Evolutionary conservation across 2,329 filamentous ascomycete species (phyloP).

Genomic region (Alternaria hordeiaustralica): DNA sequence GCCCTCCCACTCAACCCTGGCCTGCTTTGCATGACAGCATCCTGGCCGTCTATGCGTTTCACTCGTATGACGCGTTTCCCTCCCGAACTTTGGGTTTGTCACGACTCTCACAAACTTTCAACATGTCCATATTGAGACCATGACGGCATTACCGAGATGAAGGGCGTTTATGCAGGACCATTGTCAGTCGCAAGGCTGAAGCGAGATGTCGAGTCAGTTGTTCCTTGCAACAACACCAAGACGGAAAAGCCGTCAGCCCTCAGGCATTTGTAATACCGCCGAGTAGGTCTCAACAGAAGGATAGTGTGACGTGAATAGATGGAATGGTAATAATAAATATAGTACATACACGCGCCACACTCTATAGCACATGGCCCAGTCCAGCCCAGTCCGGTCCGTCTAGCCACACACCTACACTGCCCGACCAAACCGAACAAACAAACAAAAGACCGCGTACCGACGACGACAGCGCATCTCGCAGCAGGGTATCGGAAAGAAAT

Average conservation of each 20-base stretch:
- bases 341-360: neutral
- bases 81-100: too few relatives aligned
- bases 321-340: neutral
- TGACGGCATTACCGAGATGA: neutral
- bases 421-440: neutral
- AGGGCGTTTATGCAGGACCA: neutral
- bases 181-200: neutral
- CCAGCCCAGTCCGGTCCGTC: neutral
- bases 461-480: neutral
- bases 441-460: neutral
- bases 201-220: neutral
- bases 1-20: too few relatives aligned
- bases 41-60: too few relatives aligned
- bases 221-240: neutral
- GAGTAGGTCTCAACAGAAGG: too few relatives aligned
- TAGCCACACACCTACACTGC: neutral
- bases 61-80: too few relatives aligned
- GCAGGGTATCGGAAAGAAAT: slow-evolving; percentile 16
- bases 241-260: too few relatives aligned
- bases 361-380: neutral
- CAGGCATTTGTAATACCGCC: too few relatives aligned
- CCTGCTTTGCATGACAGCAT: too few relatives aligned
- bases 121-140: neutral
- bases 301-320: too few relatives aligned
- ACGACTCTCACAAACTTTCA: too few relatives aligned